Evolutionary conservation across 495 filamentous ascomycete genomes (phyloP).

Genomic region (Hypoxylon fragiforme): DNA sequence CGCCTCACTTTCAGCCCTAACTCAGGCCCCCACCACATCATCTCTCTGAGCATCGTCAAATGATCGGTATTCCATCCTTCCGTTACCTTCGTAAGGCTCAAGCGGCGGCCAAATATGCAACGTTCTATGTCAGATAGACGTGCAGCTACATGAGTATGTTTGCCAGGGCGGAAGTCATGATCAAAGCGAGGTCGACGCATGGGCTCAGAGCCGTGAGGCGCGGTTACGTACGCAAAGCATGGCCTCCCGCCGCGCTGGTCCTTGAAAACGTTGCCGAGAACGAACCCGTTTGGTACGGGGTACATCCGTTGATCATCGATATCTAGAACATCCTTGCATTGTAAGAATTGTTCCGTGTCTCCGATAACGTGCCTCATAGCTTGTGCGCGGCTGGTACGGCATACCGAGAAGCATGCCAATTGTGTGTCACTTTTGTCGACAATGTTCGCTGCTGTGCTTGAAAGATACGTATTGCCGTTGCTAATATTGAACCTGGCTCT

Average conservation of each 20-base stretch:
- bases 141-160: not conserved
- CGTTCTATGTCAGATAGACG: slow-evolving; percentile 3
- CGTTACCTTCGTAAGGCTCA: not conserved
- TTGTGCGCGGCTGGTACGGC: not conserved
- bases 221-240: not conserved
- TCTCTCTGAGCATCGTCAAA: not conserved
- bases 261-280: not conserved
- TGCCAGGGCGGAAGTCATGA: not conserved
- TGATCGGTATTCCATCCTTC: not conserved
- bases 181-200: not conserved
- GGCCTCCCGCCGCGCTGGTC: not conserved
- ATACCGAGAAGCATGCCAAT: not conserved
- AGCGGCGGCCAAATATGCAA: not conserved
- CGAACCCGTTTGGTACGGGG: not conserved
- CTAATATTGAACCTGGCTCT: not conserved
- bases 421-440: not conserved
- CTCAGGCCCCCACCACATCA: slow-evolving; percentile 1
- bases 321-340: no score
- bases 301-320: not conserved
- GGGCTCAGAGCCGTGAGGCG: not conserved
- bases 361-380: not conserved
- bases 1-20: not conserved
- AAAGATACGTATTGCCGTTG: not conserved
- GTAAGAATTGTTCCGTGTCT: not conserved
- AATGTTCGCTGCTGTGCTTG: not conserved